Base-by-base conservation (phyloP, 768 basidiomycete species). In the Pleurotus tuber-regium region DNA sequence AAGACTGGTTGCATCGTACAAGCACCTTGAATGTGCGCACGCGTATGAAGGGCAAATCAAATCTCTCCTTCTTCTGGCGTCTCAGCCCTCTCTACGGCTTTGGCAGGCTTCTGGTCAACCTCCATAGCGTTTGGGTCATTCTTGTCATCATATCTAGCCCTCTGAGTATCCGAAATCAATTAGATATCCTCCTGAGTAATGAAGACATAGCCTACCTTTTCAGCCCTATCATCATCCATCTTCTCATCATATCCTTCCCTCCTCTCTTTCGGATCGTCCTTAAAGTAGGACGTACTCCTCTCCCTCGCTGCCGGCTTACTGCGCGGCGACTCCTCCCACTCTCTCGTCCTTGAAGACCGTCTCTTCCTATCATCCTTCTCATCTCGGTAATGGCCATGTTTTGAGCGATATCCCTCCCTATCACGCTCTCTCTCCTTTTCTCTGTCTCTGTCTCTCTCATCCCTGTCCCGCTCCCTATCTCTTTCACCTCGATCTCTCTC, bases 41-140 rank as follows among this genome's bases (percentile, higher is more conserved):
- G n/a, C n/a, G n/a, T n/a, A n/a, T n/a, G n/a, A n/a, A n/a, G n/a
- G n/a, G n/a, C 52, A 38, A 52, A 55, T 77, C 60, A 92, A 59
- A 93, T 93, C 64, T 92, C 90, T 21, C 90, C 90, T 65, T 93
- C 90, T 70, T 93, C 91, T 2, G 90, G 91, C 38, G 84, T 89
- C 63, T 92, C 90, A 31, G 75, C 88, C 42, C 87, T 76, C 11
- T 68, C 69, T 51, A 63, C 63, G 31, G 68, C 59, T 10, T 70
- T 69, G 23, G 61, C 67, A 36, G 61, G 58, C 54, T 70, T 75
- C 38, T 75, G 75, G 56, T 71, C 77, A 18, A 70, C 62, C 11
- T 77, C 75, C 64, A 74, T 72, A 42, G 73, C 35, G 21, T 38
- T 14, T 19, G 14, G 7, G 8, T 54, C 64, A 35, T 58, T 56